Evolutionary conservation across 306 rosid species (phyloP).

Genomic region (Carpinus fangiana): DNA sequence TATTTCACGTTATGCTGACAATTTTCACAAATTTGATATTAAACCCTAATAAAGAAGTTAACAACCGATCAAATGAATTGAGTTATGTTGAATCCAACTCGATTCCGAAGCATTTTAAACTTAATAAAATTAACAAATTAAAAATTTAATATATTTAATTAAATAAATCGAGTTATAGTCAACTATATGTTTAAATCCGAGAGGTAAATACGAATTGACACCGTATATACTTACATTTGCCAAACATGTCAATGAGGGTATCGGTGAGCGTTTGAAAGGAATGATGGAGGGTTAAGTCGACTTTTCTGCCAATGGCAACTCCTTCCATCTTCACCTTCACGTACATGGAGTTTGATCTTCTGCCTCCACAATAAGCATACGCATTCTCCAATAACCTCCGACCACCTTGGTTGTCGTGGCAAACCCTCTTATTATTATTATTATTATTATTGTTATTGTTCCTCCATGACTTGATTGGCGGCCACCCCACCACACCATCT

Average conservation of each 20-base stretch:
- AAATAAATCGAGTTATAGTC: too few relatives aligned
- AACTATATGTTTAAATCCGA: too few relatives aligned
- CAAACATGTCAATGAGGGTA: constrained; percentile 76
- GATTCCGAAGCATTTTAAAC: too few relatives aligned
- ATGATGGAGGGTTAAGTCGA: constrained; percentile 53
- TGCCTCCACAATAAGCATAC: not conserved
- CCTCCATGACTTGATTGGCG: constrained; percentile 63
- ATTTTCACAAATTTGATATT: too few relatives aligned
- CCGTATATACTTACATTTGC: constrained; percentile 33
- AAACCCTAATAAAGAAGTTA: too few relatives aligned
- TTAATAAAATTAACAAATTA: too few relatives aligned
- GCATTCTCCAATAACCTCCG: constrained; percentile 22
- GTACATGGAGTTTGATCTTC: constrained; percentile 33
- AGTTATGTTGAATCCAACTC: too few relatives aligned
- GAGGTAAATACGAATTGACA: too few relatives aligned
- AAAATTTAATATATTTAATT: too few relatives aligned
- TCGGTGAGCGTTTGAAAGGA: constrained; percentile 49
- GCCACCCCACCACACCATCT: constrained; percentile 72
- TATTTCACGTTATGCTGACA: too few relatives aligned
- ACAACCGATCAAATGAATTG: too few relatives aligned
- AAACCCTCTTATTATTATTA: constrained; percentile 28
- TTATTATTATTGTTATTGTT: not conserved
- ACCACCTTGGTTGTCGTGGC: constrained; percentile 1
- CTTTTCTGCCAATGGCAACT: constrained; percentile 72
- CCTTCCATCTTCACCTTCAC: constrained; percentile 98